A percentile compares a stretch with the other conserved stretches of the same genome.
These are phyloP conservation scores for Hapsidospora chrysogenum DNA, from an alignment of 495 filamentous ascomycete species.

Conservation along the genomic window DNA sequence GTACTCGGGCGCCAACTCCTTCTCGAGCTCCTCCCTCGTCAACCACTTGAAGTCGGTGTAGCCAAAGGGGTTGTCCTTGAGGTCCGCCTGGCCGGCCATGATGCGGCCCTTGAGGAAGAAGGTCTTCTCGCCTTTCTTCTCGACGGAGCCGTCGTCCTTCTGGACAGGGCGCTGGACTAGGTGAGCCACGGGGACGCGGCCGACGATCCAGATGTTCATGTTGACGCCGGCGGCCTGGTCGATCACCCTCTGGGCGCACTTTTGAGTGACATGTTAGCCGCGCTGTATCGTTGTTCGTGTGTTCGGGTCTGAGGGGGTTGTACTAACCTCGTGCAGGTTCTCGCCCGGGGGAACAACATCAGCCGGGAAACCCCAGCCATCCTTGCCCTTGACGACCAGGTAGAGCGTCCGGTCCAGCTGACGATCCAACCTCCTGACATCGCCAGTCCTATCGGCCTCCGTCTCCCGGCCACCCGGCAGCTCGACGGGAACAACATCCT, in stretches of 20 bases:
- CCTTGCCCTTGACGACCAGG: slow-evolving; percentile 50
- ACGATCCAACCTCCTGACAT: slow-evolving; percentile 62
- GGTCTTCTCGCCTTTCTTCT: slow-evolving; percentile 49
- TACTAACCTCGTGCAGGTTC: slow-evolving; percentile 61
- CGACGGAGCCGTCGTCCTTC: slow-evolving; percentile 15
- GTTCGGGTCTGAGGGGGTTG: not conserved
- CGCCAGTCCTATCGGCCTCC: slow-evolving; percentile 61
- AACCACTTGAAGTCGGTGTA: slow-evolving; percentile 83
- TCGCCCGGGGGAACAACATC: slow-evolving; percentile 49
- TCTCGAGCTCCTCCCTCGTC: slow-evolving; percentile 67
- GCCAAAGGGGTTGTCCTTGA: slow-evolving; percentile 52
- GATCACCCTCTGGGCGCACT: slow-evolving; percentile 73
- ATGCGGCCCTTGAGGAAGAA: slow-evolving; percentile 96
- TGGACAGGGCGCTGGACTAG: slow-evolving; percentile 31
- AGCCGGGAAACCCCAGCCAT: slow-evolving; percentile 70
- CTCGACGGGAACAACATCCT: slow-evolving; percentile 52
- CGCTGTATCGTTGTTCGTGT: slow-evolving; percentile 6
- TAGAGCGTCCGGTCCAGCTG: slow-evolving; percentile 67
- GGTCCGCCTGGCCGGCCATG: slow-evolving; percentile 85
- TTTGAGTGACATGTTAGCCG: not conserved
- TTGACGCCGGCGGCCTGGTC: slow-evolving; percentile 65
- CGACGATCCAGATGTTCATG: slow-evolving; percentile 99
- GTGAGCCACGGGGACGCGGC: slow-evolving; percentile 78
- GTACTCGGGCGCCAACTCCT: slow-evolving; percentile 43
- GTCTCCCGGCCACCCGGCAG: slow-evolving; percentile 53